Percentiles rank a stretch among this genome's conserved stretches.
Evolutionary conservation across 1,139 yeast species (phyloP).

Genomic region (Taphrina confusa): DNA sequence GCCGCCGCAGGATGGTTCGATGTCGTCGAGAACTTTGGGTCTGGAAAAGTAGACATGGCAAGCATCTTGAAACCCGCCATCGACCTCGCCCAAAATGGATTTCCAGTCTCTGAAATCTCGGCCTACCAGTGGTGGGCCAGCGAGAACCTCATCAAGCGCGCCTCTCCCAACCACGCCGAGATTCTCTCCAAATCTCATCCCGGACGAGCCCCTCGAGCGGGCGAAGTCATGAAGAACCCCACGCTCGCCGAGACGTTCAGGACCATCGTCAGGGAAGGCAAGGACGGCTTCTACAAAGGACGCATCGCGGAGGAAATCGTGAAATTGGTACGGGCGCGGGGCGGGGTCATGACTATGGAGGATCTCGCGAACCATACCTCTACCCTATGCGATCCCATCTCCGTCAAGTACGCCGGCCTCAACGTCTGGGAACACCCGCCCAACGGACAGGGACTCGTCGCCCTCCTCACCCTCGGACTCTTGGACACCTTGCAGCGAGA

Average conservation of each 20-base stretch:
- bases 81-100: conserved; percentile 67
- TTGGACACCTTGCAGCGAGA: conserved; percentile 57
- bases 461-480: conserved; percentile 66
- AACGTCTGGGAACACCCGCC: conserved; percentile 77
- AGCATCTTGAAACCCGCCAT: conserved; percentile 66
- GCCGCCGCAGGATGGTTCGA: conserved; percentile 78
- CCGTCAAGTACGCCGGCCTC: conserved; percentile 52
- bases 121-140: conserved; percentile 56
- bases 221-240: conserved; percentile 60
- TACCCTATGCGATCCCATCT: conserved; percentile 63
- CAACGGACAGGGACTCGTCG: conserved; percentile 77
- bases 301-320: conserved; percentile 66
- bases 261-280: conserved; percentile 59
- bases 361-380: conserved; percentile 63
- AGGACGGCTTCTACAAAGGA: conserved; percentile 68
- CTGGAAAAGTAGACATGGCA: conserved; percentile 61
- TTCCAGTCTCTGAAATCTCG: conserved; percentile 62
- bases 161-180: conserved; percentile 47
- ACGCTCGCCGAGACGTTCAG: conserved; percentile 59
- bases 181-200: conserved; percentile 48
- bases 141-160: conserved; percentile 48
- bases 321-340: conserved; percentile 54
- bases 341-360: conserved; percentile 58
- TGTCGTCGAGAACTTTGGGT: conserved; percentile 69
- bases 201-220: conserved; percentile 56